A percentile compares a stretch with the other conserved stretches of the same genome.
phyloP scores from a whole-genome alignment of 2,329 filamentous ascomycete genomes.

The Epichloe baconii region DNA sequence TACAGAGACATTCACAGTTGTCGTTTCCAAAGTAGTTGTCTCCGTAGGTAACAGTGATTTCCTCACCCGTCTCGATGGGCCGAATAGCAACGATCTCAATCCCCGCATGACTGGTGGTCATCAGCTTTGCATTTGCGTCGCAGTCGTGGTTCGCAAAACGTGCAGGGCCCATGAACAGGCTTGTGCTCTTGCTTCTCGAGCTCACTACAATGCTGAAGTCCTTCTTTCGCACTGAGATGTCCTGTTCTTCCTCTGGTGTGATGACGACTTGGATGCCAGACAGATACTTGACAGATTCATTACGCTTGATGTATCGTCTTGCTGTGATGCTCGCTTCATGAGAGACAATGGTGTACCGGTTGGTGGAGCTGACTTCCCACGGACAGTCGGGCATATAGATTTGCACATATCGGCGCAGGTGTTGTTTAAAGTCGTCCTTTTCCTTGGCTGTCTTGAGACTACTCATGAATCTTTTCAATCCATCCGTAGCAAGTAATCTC shows the following conservation, averaged over 20 bases:
- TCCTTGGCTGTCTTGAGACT: constrained; percentile 62
- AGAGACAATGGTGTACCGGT: constrained; percentile 83
- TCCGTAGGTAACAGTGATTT: constrained; percentile 93
- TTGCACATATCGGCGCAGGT: constrained; percentile 80
- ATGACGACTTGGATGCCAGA: constrained; percentile 85
- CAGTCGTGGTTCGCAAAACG: constrained; percentile 98
- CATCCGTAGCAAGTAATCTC: constrained; percentile 58
- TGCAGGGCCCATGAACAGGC: constrained; percentile 86
- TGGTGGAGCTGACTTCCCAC: constrained; percentile 83
- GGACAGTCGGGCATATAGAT: constrained; percentile 91
- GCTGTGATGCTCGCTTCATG: constrained; percentile 84
- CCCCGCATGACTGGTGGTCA: constrained; percentile 69
- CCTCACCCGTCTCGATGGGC: constrained; percentile 75
- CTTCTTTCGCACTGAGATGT: constrained; percentile 67
- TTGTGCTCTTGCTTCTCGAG: constrained; percentile 78
- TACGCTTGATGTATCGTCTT: constrained; percentile 62
- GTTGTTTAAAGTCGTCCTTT: constrained; percentile 72
- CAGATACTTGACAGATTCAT: constrained; percentile 82
- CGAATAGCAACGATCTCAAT: constrained; percentile 82
- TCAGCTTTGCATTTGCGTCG: constrained; percentile 76
- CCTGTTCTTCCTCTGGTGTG: constrained; percentile 78
- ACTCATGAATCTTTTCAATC: constrained; percentile 57
- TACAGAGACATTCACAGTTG: constrained; percentile 90
- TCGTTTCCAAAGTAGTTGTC: constrained; percentile 91
- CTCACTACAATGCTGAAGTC: constrained; percentile 97